A percentile compares a stretch with the other conserved stretches of the same genome.
Evolutionary conservation across 495 filamentous ascomycete genomes (phyloP).

Genomic region (Friedmanniomyces simplex): DNA sequence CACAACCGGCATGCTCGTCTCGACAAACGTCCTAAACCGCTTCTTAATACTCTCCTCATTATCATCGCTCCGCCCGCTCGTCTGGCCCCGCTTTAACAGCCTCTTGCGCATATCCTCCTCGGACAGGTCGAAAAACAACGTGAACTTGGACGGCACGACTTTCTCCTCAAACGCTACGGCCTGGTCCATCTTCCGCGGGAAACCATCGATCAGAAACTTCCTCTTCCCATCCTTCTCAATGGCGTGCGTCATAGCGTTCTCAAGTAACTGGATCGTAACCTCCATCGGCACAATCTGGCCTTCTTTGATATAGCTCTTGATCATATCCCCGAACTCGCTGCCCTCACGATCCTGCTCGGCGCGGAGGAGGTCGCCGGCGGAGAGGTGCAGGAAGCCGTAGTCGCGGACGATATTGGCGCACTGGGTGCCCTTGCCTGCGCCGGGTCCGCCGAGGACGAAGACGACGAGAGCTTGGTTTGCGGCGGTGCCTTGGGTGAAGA

Average conservation of each 20-base stretch:
- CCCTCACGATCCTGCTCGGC: conserved; percentile 82
- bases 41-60: conserved; percentile 93
- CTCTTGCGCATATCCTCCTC: conserved; percentile 78
- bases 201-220: conserved; percentile 85
- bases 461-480: conserved; percentile 66
- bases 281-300: conserved; percentile 97
- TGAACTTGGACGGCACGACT: conserved; percentile 71
- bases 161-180: conserved; percentile 82
- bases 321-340: conserved; percentile 78
- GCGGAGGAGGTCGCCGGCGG: conserved; percentile 85
- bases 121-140: conserved; percentile 84
- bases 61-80: conserved; percentile 80
- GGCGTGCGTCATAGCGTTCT: conserved; percentile 74
- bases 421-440: conserved; percentile 75
- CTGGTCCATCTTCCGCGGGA: conserved; percentile 95
- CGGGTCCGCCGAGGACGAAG: conserved; percentile 72
- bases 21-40: conserved; percentile 83
- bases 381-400: conserved; percentile 86
- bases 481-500: conserved; percentile 54
- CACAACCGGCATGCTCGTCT: conserved; percentile 96
- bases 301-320: conserved; percentile 80
- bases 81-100: conserved; percentile 81
- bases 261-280: conserved; percentile 85
- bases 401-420: conserved; percentile 80
- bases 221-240: conserved; percentile 39